Evolutionary conservation across 1,139 yeast genomes (phyloP), one percentile per base, ranked within the genome.

Genomic region (Nakaseomyces bracarensis): DNA sequence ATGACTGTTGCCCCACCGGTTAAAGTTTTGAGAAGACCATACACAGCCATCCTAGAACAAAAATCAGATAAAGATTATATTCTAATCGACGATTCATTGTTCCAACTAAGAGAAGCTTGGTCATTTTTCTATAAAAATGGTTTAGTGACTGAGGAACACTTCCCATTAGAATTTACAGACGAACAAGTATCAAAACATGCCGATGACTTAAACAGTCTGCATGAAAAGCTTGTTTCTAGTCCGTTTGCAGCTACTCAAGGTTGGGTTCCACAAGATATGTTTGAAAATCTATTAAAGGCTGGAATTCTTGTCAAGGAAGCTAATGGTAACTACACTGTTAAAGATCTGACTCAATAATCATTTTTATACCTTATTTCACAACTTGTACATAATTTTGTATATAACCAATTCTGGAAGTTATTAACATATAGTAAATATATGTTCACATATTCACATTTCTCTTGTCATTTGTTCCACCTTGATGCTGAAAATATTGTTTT

Each of bases 211-310:
- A 79, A 75, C 47, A 74, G 70, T 36, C 82, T 85, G 66, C 91
- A 84, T 61, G 66, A 74, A 50, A 78, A 75, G 50, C 66, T 83
- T 40, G 72, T 81, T 29, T 70, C 78, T 6, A 74, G 79, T 43
- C 96, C 96, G 38, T 87, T 87, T 63, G 80, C 85, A 28, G 93
- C 93, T 39, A 84, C 96, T 29, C 83, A 85, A 45, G 96, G 96
- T 4, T 89, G 96, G 96, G 74, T 91, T 45, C 96, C 97, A 20
- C 95, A 85, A 60, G 95, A 86, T 57, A 76, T 86, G 82, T 87
- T 89, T 58, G 81, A 76, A 36, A 74, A 75, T 44, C 70, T 86
- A 51, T 64, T 75, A 37, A 76, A 75, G 16, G 79, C 79, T 49
- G 93, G 91, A 1, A 69, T 82, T 45, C 67, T 89, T 42, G 68